Base-by-base conservation (phyloP, 2,329 filamentous ascomycete genomes). In the Grosmannia clavigera region DNA sequence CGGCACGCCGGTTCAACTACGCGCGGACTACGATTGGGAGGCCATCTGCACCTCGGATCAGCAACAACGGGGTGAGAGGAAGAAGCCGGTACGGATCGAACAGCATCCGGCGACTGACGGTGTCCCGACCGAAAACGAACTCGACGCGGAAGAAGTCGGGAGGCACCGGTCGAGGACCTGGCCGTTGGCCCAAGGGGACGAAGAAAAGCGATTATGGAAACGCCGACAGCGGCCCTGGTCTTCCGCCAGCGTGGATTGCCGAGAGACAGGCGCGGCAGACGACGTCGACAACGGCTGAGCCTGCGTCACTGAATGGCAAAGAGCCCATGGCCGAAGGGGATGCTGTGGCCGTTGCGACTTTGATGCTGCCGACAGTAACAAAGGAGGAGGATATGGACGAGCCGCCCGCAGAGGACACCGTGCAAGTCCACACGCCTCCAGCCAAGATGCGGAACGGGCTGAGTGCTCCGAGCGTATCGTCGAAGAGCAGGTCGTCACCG, bases 181-280 rank as follows among this genome's bases (percentile, higher is more conserved):
- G 83, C 0, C 77, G 83, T 51, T 86, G 82, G 82, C 83, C 83
- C 0, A 86, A 86, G 68, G 83, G 83, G 5, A 85, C 83, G 0
- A 86, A 85, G 70, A 86, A 86, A 69, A 80, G 80, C 48, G 83
- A 86, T 66, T 86, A 86, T 60, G 83, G 83, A 0, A 85, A 85
- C 63, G 83, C 83, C 0, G 81, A 82, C 40, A 85, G 83, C 65
- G 83, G 83, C 1, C 83, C 83, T 2, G 83, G 83, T 2, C 71
- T 86, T 22, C 83, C 83, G 1, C 83, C 83, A 3, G 76, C 75
- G 0, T 84, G 81, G 81, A 31, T 75, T 12, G 67, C 66, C 22
- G 73, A 75, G 55, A 66, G 46, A 64, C 68, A 58, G 16, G 56
- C 58, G 1, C 46, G 38, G 3, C 31, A 27, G 1, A 58, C 46